A percentile compares a stretch with the other conserved stretches of the same genome.
Conservation (phyloP, 805 yeast genomes). For the Candida broadrunensis region DNA sequence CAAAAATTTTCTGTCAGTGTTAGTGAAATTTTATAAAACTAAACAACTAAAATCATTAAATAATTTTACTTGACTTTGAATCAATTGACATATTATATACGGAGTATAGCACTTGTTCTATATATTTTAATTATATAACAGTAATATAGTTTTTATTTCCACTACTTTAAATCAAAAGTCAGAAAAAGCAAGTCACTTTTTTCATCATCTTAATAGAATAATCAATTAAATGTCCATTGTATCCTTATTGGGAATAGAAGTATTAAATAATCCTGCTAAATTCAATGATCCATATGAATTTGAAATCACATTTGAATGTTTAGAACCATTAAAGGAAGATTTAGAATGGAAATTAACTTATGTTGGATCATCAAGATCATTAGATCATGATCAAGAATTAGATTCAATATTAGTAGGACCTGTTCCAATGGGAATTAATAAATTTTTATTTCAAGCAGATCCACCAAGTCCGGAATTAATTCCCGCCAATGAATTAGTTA, state of each 20-base stretch:
- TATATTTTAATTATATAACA: too few species aligned
- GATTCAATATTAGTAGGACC: conserved; percentile 98
- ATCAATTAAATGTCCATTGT: conserved; percentile 77
- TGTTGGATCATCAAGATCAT: conserved; percentile 91
- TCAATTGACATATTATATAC: too few species aligned
- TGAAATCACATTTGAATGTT: conserved; percentile 95
- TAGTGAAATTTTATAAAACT: too few species aligned
- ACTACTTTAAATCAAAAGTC: too few species aligned
- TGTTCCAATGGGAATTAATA: conserved; percentile 95
- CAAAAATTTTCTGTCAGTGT: too few species aligned
- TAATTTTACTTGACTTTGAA: too few species aligned
- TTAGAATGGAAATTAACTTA: conserved; percentile 97
- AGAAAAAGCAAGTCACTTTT: too few species aligned
- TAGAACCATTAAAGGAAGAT: conserved; percentile 88
- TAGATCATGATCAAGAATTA: conserved; percentile 95
- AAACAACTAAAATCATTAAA: too few species aligned
- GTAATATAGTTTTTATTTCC: too few species aligned
- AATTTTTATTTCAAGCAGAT: conserved; percentile 89
- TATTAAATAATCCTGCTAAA: conserved; percentile 90
- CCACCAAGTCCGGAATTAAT: conserved; percentile 95
- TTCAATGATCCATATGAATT: conserved; percentile 93
- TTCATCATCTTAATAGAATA: too few species aligned
- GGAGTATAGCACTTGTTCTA: too few species aligned
- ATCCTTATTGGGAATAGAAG: conserved; percentile 85
- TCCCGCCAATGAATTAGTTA: conserved; percentile 92